phyloP scores from a whole-genome alignment of 495 filamentous ascomycete species.

The Neurospora sp. region DNA sequence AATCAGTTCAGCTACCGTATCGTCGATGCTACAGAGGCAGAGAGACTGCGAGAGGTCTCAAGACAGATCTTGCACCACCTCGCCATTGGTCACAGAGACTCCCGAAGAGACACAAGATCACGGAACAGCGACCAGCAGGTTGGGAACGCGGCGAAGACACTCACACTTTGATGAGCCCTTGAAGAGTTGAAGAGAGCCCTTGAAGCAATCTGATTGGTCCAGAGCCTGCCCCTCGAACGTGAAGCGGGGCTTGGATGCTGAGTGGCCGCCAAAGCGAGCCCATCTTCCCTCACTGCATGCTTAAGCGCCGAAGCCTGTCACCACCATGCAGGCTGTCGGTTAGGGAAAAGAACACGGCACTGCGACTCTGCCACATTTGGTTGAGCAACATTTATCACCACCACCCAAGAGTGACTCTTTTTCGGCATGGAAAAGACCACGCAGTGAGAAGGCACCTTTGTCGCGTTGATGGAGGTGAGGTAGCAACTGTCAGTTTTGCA shows the following conservation, averaged over 20 bases:
- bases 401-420: neutral
- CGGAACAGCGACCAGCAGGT: conserved; percentile 13
- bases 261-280: conserved; percentile 22
- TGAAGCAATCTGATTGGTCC: conserved; percentile 11
- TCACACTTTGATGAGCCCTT: neutral
- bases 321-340: conserved; percentile 23
- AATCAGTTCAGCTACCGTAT: neutral
- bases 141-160: conserved; percentile 15
- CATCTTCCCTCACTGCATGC: conserved; percentile 9
- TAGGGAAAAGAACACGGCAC: neutral
- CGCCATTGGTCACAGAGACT: conserved; percentile 5
- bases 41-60: neutral
- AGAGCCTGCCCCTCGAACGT: conserved; percentile 8
- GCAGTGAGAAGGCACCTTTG: neutral
- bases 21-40: neutral
- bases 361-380: neutral
- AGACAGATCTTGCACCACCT: neutral
- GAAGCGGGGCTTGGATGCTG: conserved; percentile 8
- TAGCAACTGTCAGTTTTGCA: neutral
- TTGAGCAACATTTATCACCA: neutral
- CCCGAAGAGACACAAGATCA: neutral
- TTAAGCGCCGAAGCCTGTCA: conserved; percentile 30
- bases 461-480: neutral
- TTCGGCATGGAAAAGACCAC: neutral
- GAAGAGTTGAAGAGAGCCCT: neutral